Evolutionary conservation across 345 rosid species (phyloP).

Genomic region (Heritiera fomes): DNA sequence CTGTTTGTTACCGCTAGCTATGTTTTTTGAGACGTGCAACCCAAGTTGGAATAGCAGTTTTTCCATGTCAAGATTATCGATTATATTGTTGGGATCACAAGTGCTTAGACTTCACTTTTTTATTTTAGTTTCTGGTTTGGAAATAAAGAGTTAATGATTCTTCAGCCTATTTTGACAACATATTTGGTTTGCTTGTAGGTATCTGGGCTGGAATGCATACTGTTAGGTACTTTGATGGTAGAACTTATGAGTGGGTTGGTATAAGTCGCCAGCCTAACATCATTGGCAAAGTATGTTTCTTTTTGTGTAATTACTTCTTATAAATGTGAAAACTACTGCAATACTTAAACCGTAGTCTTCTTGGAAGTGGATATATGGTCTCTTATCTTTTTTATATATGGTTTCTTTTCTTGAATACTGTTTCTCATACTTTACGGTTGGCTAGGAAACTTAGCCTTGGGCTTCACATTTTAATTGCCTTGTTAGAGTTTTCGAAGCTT

Average conservation of each 20-base stretch:
- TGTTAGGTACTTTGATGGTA: constrained; percentile 91
- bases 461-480: background rate
- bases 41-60: background rate
- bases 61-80: background rate
- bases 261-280: constrained; percentile 95
- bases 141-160: background rate
- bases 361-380: background rate
- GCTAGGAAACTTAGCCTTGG: background rate
- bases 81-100: background rate
- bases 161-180: background rate
- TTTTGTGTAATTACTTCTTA: background rate
- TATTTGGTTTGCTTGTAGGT: constrained; percentile 47
- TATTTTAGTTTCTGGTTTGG: background rate
- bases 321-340: background rate
- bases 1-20: background rate
- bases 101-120: background rate
- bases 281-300: constrained; percentile 64
- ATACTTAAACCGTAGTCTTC: constrained; percentile 6
- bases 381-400: background rate
- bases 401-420: background rate
- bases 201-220: constrained; percentile 99
- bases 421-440: background rate
- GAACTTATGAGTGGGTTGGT: constrained; percentile 98
- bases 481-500: background rate
- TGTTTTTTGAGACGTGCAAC: background rate